phyloP scores from a whole-genome alignment of 495 filamentous ascomycete genomes.

The Penicillium cinerascens region DNA sequence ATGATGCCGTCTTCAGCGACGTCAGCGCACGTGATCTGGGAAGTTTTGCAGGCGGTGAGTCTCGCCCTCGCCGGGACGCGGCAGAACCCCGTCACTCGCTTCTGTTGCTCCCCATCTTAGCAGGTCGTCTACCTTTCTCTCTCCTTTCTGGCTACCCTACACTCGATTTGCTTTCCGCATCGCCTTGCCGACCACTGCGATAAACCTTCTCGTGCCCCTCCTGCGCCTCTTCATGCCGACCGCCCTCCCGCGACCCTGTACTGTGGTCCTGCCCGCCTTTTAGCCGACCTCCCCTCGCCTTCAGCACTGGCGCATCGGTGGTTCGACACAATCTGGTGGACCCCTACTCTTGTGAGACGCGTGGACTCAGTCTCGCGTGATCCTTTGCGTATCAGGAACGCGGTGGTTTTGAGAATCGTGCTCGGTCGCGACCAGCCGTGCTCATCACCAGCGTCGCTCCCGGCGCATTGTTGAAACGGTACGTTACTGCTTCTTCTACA shows the following conservation, averaged over 20 bases:
- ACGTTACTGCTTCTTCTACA: slow-evolving; percentile 31
- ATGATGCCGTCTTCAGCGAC: slow-evolving; percentile 19
- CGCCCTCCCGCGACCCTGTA: slow-evolving; percentile 30
- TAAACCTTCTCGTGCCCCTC: slow-evolving; percentile 4
- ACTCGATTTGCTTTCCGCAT: slow-evolving; percentile 16
- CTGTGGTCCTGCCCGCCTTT: slow-evolving; percentile 38
- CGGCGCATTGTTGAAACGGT: slow-evolving; percentile 47
- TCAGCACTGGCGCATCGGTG: slow-evolving; percentile 20
- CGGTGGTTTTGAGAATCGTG: slow-evolving; percentile 32
- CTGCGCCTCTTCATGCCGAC: slow-evolving; percentile 32
- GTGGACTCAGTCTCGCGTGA: slow-evolving; percentile 6
- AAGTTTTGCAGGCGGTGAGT: slow-evolving; percentile 35
- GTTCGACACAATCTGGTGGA: slow-evolving; percentile 11
- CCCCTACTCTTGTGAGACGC: slow-evolving; percentile 17
- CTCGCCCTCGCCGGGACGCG: slow-evolving; percentile 20
- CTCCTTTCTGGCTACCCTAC: slow-evolving; percentile 14
- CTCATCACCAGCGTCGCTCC: slow-evolving; percentile 30
- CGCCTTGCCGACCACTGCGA: slow-evolving; percentile 9
- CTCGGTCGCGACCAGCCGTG: slow-evolving; percentile 41
- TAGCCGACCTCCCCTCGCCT: slow-evolving; percentile 34
- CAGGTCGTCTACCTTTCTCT: slow-evolving; percentile 22
- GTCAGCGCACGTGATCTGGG: slow-evolving; percentile 26
- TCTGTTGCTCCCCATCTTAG: slow-evolving; percentile 33
- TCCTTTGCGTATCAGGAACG: slow-evolving; percentile 12
- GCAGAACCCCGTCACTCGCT: slow-evolving; percentile 35